Base-by-base conservation (phyloP, 2,329 filamentous ascomycete genomes). In the Hortaea werneckii region DNA sequence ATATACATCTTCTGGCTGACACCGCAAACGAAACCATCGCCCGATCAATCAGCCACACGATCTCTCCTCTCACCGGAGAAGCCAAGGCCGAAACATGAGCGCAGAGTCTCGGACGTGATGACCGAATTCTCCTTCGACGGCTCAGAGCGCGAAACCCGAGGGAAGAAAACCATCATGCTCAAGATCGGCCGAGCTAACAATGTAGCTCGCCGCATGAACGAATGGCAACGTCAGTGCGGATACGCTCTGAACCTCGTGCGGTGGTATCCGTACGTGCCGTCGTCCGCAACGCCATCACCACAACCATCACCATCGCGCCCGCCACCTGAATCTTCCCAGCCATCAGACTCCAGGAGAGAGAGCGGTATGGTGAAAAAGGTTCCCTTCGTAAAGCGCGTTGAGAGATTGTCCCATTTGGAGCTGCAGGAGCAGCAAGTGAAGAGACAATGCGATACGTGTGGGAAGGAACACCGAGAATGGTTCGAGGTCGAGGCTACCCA, bases 1-100 rank as follows among this genome's bases (percentile, higher is more conserved):
- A 96, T 98, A 55, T 98, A 98, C 74, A 94, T 98, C 66, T 98
- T 96, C 74, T 95, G 90, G 88, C 75, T 95, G 20, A 95, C 87
- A 0, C 60, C 58, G 1, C 81, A 87, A 29, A 72, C 77, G 32
- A 75, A 74, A 2, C 67, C 78, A 6, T 63, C 73, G 0, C 64
- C 76, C 0, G 69, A 72, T 82, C 37, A 66, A 26, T 56, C 60
- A 4, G 38, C 66, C 64, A 43, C 65, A 5, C 53, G 57, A 28
- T 62, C 58, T 1, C 50, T 65, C 4, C 53, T 66, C 11, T 46
- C 62, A 5, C 51, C 55, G 46, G 12, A 57, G 13, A 45, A 54
- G 43, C 56, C 50, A 11, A 38, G 42, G 8, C 49, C 52, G 3
- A 37, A 40, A 6, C 38, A 49, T 38, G 39, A 43, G 5, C 53